These are phyloP conservation scores for Alternaria triticimaculans DNA, from an alignment of 2,329 filamentous ascomycete genomes.

Conservation along the genomic window DNA sequence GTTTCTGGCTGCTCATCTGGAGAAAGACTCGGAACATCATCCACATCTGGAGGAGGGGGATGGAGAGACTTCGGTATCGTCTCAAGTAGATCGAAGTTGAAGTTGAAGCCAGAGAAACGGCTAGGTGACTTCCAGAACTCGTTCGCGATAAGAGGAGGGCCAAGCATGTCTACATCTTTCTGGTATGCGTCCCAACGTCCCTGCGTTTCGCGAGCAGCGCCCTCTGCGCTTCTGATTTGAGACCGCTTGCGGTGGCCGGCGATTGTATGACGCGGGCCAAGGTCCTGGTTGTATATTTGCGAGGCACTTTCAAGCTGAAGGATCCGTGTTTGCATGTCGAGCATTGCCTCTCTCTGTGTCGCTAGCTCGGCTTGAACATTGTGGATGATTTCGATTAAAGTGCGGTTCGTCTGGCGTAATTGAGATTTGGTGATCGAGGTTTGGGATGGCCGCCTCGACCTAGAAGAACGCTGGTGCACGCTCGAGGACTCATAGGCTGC, in stretches of 20 bases:
- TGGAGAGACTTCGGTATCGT: slow-evolving; percentile 6
- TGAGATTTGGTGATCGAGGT: slow-evolving; percentile 35
- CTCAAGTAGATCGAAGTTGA: slow-evolving; percentile 27
- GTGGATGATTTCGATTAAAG: slow-evolving; percentile 38
- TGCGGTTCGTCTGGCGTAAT: slow-evolving; percentile 32
- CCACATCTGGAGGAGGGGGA: slow-evolving; percentile 27
- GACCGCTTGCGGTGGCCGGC: not conserved
- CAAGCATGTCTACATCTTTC: slow-evolving; percentile 34
- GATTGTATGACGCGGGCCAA: not conserved
- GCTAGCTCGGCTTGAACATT: slow-evolving; percentile 37
- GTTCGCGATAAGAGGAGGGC: slow-evolving; percentile 30
- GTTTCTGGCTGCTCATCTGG: slow-evolving; percentile 12
- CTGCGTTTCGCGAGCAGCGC: slow-evolving; percentile 20
- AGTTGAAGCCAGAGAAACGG: slow-evolving; percentile 37
- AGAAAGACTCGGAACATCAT: slow-evolving; percentile 27
- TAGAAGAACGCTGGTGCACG: not conserved
- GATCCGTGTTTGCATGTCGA: slow-evolving; percentile 38
- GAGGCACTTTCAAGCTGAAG: slow-evolving; percentile 31
- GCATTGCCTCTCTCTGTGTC: slow-evolving; percentile 33
- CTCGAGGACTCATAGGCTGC: slow-evolving; percentile 14
- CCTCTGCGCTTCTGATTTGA: slow-evolving; percentile 14
- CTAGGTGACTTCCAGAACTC: slow-evolving; percentile 36
- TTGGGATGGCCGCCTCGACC: slow-evolving; percentile 30
- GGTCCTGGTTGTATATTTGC: slow-evolving; percentile 1
- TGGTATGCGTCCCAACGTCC: slow-evolving; percentile 39